A percentile compares a stretch with the other conserved stretches of the same genome.
These are phyloP conservation scores for Phytophthora chlamydospora DNA, from an alignment of 352 stramenopile genomes.

Conservation along the genomic window DNA sequence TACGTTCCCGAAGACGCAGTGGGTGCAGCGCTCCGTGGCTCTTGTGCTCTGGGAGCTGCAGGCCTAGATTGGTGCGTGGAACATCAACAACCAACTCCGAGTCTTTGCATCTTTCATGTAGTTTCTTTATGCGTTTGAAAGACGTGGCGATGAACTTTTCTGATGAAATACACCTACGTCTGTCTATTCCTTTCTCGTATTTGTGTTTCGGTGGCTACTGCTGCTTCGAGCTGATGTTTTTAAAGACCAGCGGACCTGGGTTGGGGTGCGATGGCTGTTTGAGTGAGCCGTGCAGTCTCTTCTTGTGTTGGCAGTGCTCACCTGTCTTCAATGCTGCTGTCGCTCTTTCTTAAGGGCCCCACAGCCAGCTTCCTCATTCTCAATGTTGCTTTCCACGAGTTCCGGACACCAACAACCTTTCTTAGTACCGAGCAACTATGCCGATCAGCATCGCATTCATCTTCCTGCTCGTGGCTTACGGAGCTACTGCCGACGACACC, in stretches of 20 bases:
- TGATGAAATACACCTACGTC: slow-evolving; percentile 4
- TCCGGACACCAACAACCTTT: too few relatives aligned
- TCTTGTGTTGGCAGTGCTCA: background rate
- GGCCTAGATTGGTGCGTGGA: slow-evolving; percentile 25
- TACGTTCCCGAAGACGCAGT: slow-evolving; percentile 65
- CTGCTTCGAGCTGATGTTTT: slow-evolving; percentile 1
- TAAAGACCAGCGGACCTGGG: background rate
- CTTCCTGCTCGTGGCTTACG: slow-evolving; percentile 21
- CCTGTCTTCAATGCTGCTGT: too few relatives aligned
- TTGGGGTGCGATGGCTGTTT: background rate
- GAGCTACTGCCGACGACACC: slow-evolving; percentile 27
- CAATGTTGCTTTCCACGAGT: too few relatives aligned
- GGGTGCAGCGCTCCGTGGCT: slow-evolving; percentile 83
- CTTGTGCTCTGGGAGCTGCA: slow-evolving; percentile 81
- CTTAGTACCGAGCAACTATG: slow-evolving; percentile 25
- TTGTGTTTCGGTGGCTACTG: background rate
- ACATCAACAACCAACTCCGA: background rate
- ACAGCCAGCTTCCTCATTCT: too few relatives aligned
- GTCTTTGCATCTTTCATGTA: slow-evolving; percentile 15
- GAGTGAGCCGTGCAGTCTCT: background rate
- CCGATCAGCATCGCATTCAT: slow-evolving; percentile 13
- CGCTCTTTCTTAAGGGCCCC: too few relatives aligned
- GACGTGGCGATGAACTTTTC: background rate
- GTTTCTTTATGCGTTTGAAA: slow-evolving; percentile 5
- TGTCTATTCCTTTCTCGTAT: background rate